phyloP scores from a whole-genome alignment of 73 alveolate genomes.

The Breviolum minutum region DNA sequence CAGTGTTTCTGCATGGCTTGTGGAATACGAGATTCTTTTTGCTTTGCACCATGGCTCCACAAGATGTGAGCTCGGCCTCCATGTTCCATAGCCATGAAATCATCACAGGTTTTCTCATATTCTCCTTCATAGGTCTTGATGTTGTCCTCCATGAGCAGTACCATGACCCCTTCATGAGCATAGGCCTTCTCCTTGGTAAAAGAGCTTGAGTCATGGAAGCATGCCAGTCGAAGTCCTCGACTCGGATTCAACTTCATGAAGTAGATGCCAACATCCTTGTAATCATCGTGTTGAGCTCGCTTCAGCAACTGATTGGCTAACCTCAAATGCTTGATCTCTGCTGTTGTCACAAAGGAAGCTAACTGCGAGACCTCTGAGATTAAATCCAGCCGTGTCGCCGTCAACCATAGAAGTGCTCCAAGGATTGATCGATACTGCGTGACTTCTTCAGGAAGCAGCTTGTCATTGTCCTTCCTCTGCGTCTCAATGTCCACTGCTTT shows the following conservation, averaged over 20 bases:
- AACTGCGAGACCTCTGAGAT: not conserved
- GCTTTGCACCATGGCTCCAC: not conserved
- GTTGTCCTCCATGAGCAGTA: not conserved
- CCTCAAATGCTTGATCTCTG: not conserved
- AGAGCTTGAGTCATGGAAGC: not conserved
- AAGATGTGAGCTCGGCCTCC: slow-evolving; percentile 1
- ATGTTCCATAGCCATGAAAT: not conserved
- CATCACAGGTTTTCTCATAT: not conserved
- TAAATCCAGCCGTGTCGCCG: slow-evolving; percentile 17
- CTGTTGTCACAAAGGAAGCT: not conserved
- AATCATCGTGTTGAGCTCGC: not conserved
- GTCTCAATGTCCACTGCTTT: not conserved
- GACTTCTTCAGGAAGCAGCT: not conserved
- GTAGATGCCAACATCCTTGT: not conserved
- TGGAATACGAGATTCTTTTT: not conserved
- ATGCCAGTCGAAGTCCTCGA: not conserved
- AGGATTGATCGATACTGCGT: not conserved
- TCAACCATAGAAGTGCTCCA: slow-evolving; percentile 30
- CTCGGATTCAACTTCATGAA: not conserved
- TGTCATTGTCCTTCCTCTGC: not conserved
- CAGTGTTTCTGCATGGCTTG: slow-evolving; percentile 12
- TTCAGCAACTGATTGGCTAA: slow-evolving; percentile 27
- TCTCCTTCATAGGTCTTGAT: too few relatives aligned
- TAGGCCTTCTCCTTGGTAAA: not conserved
- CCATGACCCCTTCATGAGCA: slow-evolving; percentile 28